Conservation (phyloP, 129 eudicot species). For the Centrapalus pauciflorus region DNA sequence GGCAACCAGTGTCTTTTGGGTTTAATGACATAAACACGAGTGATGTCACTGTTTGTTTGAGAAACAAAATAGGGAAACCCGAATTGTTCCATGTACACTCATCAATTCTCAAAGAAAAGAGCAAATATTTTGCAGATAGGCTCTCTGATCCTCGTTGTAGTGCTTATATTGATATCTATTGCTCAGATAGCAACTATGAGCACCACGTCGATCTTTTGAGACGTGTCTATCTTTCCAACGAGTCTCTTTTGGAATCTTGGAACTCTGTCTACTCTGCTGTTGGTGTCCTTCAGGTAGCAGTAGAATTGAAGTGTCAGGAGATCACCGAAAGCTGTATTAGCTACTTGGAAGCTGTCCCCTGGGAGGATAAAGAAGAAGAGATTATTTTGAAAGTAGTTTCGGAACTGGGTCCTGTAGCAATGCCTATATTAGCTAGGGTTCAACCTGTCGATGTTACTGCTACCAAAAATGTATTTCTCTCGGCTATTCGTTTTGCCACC, state of each 20-base stretch:
- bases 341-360: slow-evolving; percentile 80
- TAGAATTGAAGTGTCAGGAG: slow-evolving; percentile 41
- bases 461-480: slow-evolving; percentile 60
- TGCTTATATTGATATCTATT: slow-evolving; percentile 45
- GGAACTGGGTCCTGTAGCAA: slow-evolving; percentile 61
- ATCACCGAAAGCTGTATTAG: slow-evolving; percentile 48
- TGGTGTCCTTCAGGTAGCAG: slow-evolving; percentile 63
- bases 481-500: slow-evolving; percentile 84
- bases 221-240: slow-evolving; percentile 41
- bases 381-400: slow-evolving; percentile 46
- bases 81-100: slow-evolving; percentile 49
- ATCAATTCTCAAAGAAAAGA: slow-evolving; percentile 43
- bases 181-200: slow-evolving; percentile 52
- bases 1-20: slow-evolving; percentile 11
- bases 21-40: slow-evolving; percentile 49
- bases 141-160: slow-evolving; percentile 27
- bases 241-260: slow-evolving; percentile 55
- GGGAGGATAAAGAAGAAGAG: slow-evolving; percentile 88
- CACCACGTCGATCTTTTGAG: slow-evolving; percentile 54
- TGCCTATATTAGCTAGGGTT: slow-evolving; percentile 66
- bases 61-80: slow-evolving; percentile 42
- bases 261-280: slow-evolving; percentile 54
- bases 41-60: slow-evolving; percentile 51
- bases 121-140: slow-evolving; percentile 56
- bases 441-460: slow-evolving; percentile 47